Percentiles rank a stretch among this genome's conserved stretches.
phyloP scores from a whole-genome alignment of 2,329 filamentous ascomycete genomes.

The Juglanconis sp. region DNA sequence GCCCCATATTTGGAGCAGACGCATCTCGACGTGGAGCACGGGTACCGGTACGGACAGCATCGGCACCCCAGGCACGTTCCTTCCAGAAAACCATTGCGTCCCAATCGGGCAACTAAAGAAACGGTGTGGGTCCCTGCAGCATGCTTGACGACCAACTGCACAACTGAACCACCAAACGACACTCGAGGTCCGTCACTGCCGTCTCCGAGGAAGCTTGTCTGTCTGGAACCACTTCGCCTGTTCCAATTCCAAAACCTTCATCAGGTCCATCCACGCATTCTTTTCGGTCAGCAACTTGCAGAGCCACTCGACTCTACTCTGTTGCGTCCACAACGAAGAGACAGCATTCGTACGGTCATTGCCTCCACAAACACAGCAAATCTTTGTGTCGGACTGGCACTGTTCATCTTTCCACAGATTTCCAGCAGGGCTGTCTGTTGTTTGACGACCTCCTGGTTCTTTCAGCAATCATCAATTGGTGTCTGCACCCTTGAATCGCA shows the following conservation, averaged over 20 bases:
- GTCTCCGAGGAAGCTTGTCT: neutral
- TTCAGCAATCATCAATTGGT: neutral
- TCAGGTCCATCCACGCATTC: no score
- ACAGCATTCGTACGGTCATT: neutral
- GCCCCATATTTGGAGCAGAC: neutral
- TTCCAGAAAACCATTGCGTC: neutral
- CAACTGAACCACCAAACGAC: neutral
- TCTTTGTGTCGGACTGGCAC: no score
- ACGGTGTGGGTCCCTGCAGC: neutral
- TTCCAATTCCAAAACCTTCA: no score
- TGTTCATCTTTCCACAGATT: neutral
- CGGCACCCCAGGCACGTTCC: neutral
- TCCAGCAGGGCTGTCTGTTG: neutral
- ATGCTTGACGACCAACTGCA: neutral
- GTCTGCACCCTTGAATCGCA: neutral
- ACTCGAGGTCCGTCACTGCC: neutral
- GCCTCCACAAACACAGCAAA: no score
- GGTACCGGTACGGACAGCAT: neutral
- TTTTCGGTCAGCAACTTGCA: no score
- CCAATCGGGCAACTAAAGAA: neutral
- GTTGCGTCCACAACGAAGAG: no score
- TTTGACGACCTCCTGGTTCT: neutral
- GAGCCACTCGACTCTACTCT: no score
- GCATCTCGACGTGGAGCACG: no score
- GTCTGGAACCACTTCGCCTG: neutral